Percentiles rank a stretch among this genome's conserved stretches.
phyloP scores from a whole-genome alignment of 1,284 basidiomycete species.

The Ceratobasidium papillatum region DNA sequence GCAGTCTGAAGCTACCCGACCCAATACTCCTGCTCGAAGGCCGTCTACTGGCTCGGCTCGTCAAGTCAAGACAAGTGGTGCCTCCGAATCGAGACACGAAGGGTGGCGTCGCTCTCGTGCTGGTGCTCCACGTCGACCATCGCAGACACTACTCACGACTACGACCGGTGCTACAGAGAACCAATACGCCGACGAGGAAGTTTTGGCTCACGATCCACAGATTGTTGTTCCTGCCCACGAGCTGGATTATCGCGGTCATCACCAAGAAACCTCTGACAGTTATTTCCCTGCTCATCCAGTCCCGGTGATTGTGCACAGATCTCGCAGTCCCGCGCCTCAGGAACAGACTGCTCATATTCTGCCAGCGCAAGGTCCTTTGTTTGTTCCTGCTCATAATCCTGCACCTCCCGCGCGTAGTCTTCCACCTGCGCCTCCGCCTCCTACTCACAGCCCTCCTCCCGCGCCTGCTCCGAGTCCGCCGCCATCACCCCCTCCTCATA shows the following conservation, averaged over 20 bases:
- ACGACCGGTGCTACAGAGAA: slow-evolving; percentile 15
- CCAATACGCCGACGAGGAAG: slow-evolving; percentile 35
- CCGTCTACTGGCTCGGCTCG: slow-evolving; percentile 15
- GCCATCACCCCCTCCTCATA: neutral
- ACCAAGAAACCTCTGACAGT: neutral
- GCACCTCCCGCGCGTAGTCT: neutral
- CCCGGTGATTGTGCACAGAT: neutral
- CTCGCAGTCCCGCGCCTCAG: neutral
- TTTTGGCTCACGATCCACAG: slow-evolving; percentile 1
- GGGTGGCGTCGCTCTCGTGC: slow-evolving; percentile 38
- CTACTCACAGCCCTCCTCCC: neutral
- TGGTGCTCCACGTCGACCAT: slow-evolving; percentile 34
- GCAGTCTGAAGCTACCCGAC: slow-evolving; percentile 29
- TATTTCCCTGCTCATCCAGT: slow-evolving; percentile 1
- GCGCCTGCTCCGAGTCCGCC: neutral
- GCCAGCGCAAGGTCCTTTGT: neutral
- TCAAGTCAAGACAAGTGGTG: slow-evolving; percentile 5
- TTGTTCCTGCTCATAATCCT: neutral
- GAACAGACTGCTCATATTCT: neutral
- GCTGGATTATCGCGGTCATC: slow-evolving; percentile 5
- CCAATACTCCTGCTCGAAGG: slow-evolving; percentile 24
- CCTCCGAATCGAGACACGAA: slow-evolving; percentile 15
- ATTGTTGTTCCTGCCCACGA: neutral
- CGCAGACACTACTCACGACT: slow-evolving; percentile 19
- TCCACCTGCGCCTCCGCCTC: slow-evolving; percentile 6